Evolutionary conservation across 495 filamentous ascomycete species (phyloP), one percentile per base, ranked within the genome.

Genomic region (Apiosordaria backusii): DNA sequence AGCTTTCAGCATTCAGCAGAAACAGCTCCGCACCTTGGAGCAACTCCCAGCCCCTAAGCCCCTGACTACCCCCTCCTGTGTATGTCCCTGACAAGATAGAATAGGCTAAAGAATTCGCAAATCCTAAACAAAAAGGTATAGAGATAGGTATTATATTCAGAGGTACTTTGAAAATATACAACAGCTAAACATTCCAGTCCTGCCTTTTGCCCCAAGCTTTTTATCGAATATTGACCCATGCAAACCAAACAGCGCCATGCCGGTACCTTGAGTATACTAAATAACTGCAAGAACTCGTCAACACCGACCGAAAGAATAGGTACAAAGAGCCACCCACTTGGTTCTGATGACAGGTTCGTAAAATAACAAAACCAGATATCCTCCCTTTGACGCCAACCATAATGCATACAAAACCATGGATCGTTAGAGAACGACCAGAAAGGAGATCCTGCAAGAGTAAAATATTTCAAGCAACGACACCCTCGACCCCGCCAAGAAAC

Each of bases 401-500:
- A 6, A 45, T 45, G 35, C 35, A 13, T 2, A 15, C 35, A 45
- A 45, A 13, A 45, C n/a, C n/a, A n/a, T n/a, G n/a, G n/a, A n/a
- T n/a, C n/a, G n/a, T n/a, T n/a, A n/a, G n/a, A n/a, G n/a, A n/a
- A n/a, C n/a, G n/a, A n/a, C n/a, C n/a, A n/a, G n/a, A n/a, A n/a
- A n/a, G n/a, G n/a, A n/a, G n/a, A n/a, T n/a, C n/a, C n/a, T n/a
- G n/a, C n/a, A n/a, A n/a, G n/a, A 29, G 7, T 29, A 29, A 29
- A 29, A 29, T 3, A 29, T 7, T 45, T 45, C 35, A 45, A 45
- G 35, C 59, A 40, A 45, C 59, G 0, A 21, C 73, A 6, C 75
- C 76, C 57, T 90, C 89, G 13, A 92, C 88, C 63, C 88, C 88
- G 24, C 86, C 85, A 66, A 94, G 75, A 72, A 94, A 92, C 59